Percentiles rank a stretch among this genome's conserved stretches.
These are phyloP conservation scores for Trichoderma parareesei DNA, from an alignment of 495 filamentous ascomycete species.

Conservation along the genomic window DNA sequence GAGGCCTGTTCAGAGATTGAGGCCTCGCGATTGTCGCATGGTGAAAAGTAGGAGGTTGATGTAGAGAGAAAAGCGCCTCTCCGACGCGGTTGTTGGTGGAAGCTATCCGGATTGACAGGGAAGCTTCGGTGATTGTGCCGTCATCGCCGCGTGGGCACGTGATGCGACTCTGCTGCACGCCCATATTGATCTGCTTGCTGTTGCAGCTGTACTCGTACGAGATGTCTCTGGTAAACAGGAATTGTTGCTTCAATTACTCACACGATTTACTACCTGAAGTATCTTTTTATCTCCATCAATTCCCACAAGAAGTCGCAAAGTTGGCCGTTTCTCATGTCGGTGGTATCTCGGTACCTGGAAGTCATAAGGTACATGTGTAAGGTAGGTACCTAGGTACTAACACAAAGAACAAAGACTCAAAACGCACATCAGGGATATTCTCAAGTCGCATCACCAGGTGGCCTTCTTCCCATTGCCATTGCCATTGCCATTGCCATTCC, in stretches of 20 bases:
- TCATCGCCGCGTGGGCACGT: slow-evolving; percentile 4
- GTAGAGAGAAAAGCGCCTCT: background rate
- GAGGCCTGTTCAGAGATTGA: background rate
- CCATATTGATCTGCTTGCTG: too few species aligned
- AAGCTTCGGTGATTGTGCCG: background rate
- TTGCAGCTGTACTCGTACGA: too few species aligned
- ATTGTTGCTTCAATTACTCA: too few species aligned
- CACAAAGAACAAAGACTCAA: too few species aligned
- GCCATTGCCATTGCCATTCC: too few species aligned
- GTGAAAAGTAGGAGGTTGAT: background rate
- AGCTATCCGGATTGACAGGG: too few species aligned
- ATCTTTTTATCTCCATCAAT: background rate
- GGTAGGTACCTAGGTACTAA: too few species aligned
- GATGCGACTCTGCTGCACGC: background rate
- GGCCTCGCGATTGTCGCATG: background rate
- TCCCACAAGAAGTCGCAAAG: background rate
- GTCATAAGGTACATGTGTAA: background rate
- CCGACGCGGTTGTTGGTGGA: background rate
- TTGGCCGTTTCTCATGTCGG: background rate
- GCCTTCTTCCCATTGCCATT: slow-evolving; percentile 12
- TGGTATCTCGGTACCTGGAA: background rate
- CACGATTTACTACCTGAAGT: too few species aligned
- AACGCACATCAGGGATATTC: too few species aligned
- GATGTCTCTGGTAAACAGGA: too few species aligned
- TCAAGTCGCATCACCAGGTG: background rate